Evolutionary conservation across 176 grass and related monocot genomes (phyloP), one percentile per base, ranked within the genome.

Genomic region (Dendrocalamus sinicus): DNA sequence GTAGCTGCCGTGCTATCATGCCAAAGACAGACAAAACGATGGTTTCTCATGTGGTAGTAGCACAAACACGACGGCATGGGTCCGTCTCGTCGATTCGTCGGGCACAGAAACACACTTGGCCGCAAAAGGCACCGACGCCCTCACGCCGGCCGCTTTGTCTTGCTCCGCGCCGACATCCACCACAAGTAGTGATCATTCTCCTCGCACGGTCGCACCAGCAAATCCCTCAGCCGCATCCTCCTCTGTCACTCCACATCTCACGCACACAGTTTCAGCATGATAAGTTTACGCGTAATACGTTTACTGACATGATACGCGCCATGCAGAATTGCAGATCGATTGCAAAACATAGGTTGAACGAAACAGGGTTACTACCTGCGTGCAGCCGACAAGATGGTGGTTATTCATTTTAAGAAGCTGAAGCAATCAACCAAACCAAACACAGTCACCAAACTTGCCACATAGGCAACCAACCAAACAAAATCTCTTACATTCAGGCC

Each of bases 71-170:
- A 16, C 51, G 44, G 4, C 19, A 26, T 67, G 82, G 40, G 71
- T 65, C 1, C 78, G 23, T 46, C 43, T 20, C 68, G 64, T n/a
- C 37, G 84, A 80, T 62, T 87, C 80, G 41, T 19, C 43, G 72
- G 30, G 15, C 39, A 37, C 52, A 40, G 32, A 17, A 45, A 81
- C 48, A 16, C 57, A 43, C 78, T 83, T 46, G 83, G 24, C 1
- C 53, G 41, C 57, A 19, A 73, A 77, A 75, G 68, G 59, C 89
- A 88, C 85, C 81, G 81, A 88, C 89, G 55, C 76, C 4, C 4
- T 23, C 54, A 35, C 84, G 73, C 13, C 59, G 59, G 84, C 23
- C 50, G 80, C 85, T 74, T 79, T 87, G 89, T 61, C 68, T 90
- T 79, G 40, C 51, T 79, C 80, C 41, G 51, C 35, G 17, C 85